phyloP scores from a whole-genome alignment of 2,329 filamentous ascomycete species.

The Proliferodiscus dingleyae region DNA sequence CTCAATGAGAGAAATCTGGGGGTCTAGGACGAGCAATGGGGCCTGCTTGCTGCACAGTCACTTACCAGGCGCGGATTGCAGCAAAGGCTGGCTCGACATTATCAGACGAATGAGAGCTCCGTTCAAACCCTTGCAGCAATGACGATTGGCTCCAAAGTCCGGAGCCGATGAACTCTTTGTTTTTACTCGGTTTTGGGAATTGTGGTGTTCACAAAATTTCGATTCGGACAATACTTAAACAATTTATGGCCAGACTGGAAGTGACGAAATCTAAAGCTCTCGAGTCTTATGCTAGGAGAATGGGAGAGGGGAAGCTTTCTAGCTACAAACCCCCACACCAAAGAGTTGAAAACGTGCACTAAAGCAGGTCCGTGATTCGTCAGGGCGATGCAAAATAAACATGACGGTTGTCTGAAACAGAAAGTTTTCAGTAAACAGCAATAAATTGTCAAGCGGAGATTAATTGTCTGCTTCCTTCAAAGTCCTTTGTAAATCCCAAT shows the following conservation, averaged over 20 bases:
- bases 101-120: slow-evolving; percentile 6
- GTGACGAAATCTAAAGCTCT: background rate
- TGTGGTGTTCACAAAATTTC: background rate
- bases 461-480: too few relatives aligned
- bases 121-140: too few relatives aligned
- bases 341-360: too few relatives aligned
- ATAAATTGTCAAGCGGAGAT: too few relatives aligned
- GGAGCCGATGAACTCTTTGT: too few relatives aligned
- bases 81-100: slow-evolving; percentile 96
- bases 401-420: too few relatives aligned
- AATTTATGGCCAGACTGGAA: background rate
- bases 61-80: slow-evolving; percentile 87
- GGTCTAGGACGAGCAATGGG: slow-evolving; percentile 7
- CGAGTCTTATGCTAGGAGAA: background rate
- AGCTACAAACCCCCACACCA: background rate
- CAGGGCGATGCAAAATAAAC: background rate
- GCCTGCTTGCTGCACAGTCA: too few relatives aligned
- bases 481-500: too few relatives aligned
- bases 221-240: background rate
- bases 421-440: too few relatives aligned
- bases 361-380: too few relatives aligned
- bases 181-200: too few relatives aligned
- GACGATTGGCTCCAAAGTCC: too few relatives aligned
- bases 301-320: background rate
- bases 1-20: background rate